Evolutionary conservation across 1,284 basidiomycete genomes (phyloP).

Genomic region (Moesziomyces sp.): DNA sequence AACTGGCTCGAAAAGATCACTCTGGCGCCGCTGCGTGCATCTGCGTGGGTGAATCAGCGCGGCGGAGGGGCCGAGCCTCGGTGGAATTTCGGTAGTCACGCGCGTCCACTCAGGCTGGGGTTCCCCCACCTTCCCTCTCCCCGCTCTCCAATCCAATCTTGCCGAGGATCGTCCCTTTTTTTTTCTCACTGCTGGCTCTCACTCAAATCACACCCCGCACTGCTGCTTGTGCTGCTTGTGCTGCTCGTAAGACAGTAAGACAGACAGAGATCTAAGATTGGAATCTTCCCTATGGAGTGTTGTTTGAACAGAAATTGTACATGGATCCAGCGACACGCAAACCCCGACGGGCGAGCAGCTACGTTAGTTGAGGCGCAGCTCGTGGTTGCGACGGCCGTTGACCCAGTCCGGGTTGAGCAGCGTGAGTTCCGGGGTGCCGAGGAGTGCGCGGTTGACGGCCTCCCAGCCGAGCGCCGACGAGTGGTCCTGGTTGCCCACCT

Average conservation of each 20-base stretch:
- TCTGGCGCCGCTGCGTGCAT: too few species aligned
- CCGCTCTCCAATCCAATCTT: conserved; percentile 6
- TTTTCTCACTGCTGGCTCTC: background rate
- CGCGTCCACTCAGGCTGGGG: background rate
- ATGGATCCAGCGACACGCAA: background rate
- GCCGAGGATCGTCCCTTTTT: conserved; percentile 13
- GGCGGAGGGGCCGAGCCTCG: conserved; percentile 1
- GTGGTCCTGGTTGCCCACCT: conserved; percentile 72
- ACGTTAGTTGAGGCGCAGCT: conserved; percentile 65
- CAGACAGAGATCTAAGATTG: background rate
- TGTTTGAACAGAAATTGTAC: too few species aligned
- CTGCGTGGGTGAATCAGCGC: too few species aligned
- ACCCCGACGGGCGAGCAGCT: too few species aligned
- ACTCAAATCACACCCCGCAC: too few species aligned
- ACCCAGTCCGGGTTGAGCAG: conserved; percentile 70
- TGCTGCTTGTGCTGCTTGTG: too few species aligned
- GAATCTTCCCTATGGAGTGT: background rate
- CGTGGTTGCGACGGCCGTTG: conserved; percentile 70
- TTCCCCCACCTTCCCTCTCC: conserved; percentile 2
- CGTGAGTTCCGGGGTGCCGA: conserved; percentile 71
- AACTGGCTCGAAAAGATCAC: too few species aligned
- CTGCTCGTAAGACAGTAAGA: background rate
- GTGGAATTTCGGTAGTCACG: conserved; percentile 24
- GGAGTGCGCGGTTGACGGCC: conserved; percentile 70
- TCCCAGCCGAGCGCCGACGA: conserved; percentile 72